These are phyloP conservation scores for Excoecaria cochinchinensis DNA, from an alignment of 345 rosid species.

Conservation along the genomic window DNA sequence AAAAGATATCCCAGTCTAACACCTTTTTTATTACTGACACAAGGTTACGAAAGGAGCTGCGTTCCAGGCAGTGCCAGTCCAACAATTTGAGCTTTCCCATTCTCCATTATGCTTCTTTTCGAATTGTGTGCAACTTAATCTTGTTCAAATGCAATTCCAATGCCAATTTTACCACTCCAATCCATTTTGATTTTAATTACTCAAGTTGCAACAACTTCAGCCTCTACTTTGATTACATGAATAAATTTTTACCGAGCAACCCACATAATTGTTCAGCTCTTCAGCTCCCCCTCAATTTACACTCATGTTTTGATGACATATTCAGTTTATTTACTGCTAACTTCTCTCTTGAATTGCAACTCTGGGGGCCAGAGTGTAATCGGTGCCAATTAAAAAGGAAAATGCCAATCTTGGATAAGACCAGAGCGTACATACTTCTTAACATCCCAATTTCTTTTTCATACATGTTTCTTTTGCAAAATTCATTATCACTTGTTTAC, in stretches of 20 bases:
- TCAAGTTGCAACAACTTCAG: too few species aligned
- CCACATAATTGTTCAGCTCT: constrained; percentile 27
- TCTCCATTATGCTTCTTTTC: too few species aligned
- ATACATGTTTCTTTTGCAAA: background rate
- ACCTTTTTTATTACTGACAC: too few species aligned
- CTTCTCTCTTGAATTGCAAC: constrained; percentile 16
- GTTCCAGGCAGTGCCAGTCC: too few species aligned
- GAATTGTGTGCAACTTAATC: too few species aligned
- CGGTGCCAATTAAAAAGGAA: background rate
- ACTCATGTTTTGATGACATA: background rate
- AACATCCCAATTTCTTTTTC: background rate
- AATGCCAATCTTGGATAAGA: background rate
- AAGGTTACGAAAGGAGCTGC: too few species aligned
- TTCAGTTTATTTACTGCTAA: constrained; percentile 21
- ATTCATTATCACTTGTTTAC: background rate
- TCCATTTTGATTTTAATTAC: too few species aligned
- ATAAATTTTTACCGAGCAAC: background rate
- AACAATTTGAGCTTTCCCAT: too few species aligned
- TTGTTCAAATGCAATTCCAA: too few species aligned
- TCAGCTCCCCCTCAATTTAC: constrained; percentile 11
- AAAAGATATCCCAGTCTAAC: too few species aligned
- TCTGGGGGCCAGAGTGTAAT: background rate
- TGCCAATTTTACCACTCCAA: too few species aligned
- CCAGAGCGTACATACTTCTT: background rate
- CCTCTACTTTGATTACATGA: background rate